Evolutionary conservation across 306 rosid genomes (phyloP), one percentile per base, ranked within the genome.

Genomic region (Acacia acuminata): DNA sequence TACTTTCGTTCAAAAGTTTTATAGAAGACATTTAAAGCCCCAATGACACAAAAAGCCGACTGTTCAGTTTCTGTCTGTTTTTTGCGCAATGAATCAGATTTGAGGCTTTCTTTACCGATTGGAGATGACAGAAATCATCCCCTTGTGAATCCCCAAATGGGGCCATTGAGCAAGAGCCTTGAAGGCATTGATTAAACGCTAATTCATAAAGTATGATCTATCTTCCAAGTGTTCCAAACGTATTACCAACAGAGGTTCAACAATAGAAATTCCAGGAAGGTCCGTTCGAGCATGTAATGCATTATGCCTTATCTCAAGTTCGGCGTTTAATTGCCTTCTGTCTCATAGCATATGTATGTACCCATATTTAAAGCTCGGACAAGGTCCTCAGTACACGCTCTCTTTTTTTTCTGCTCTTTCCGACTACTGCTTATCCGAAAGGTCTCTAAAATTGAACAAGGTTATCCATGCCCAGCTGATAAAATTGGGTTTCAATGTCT

Each of bases 21-120:
- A 6, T 6, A 38, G 42, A 38, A 6, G 42, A 38, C 8, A 38
- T 38, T 38, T 8, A 38, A 38, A 6, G 5, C 42, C 8, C 42
- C 42, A 38, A 38, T 38, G 42, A 38, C 42, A 38, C 42, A 38
- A 38, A 38, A 38, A 6, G 71, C 38, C 66, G 7, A 43, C 20
- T 44, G 24, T 14, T 32, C 50, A 15, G 60, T 56, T 48, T 73
- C 36, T 17, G 30, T 43, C 42, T 38, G 22, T 45, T 56, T 80
- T 4, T 15, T 55, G 12, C 8, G 5, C 61, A 43, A 50, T 73
- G 82, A 77, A 58, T 3, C 55, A 94, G 97, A 88, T 94, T 58
- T 94, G 98, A 94, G 97, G 87, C 87, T 93, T n/a, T 94, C 94
- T 0, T 44, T 93, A 77, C 98, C 98, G 0, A 38, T 73, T 17